These are phyloP conservation scores for Fusarium transvaalense DNA, from an alignment of 2,329 filamentous ascomycete species.

Conservation along the genomic window DNA sequence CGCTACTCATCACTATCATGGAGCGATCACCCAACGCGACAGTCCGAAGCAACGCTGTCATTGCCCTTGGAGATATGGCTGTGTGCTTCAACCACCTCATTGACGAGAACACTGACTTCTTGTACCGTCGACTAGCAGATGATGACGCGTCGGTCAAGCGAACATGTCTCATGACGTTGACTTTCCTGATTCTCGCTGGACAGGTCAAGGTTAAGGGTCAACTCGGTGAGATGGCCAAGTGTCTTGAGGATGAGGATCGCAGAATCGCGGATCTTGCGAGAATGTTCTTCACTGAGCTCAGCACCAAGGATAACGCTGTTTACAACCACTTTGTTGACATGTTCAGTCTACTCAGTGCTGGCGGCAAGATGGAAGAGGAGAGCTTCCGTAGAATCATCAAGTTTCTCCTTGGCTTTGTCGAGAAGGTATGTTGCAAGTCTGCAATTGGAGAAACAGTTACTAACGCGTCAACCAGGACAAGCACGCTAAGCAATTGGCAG, in stretches of 20 bases:
- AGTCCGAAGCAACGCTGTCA: conserved; percentile 94
- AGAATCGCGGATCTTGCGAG: conserved; percentile 91
- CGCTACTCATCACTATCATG: conserved; percentile 96
- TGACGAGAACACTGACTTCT: conserved; percentile 98
- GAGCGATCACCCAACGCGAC: conserved; percentile 93
- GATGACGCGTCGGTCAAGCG: conserved; percentile 90
- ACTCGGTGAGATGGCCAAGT: conserved; percentile 98
- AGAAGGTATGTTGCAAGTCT: conserved; percentile 76
- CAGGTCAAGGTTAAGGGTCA: conserved; percentile 99
- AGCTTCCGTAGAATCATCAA: conserved; percentile 87
- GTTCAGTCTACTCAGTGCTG: conserved; percentile 92
- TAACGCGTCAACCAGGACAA: conserved; percentile 76
- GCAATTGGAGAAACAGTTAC: neutral
- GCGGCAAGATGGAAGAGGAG: conserved; percentile 84
- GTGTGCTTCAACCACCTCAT: conserved; percentile 99
- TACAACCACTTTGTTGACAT: conserved; percentile 99
- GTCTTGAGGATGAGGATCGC: conserved; percentile 95
- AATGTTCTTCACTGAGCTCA: conserved; percentile 99
- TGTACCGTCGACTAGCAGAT: conserved; percentile 94
- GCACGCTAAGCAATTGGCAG: conserved; percentile 92
- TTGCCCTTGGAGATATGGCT: conserved; percentile 97
- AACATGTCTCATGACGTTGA: conserved; percentile 98
- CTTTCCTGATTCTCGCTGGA: conserved; percentile 94
- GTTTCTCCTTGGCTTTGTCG: conserved; percentile 94
- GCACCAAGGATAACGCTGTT: conserved; percentile 97